Evolutionary conservation across 768 basidiomycete genomes (phyloP), one percentile per base, ranked within the genome.

Genomic region (Leccinellum rugosiceps): DNA sequence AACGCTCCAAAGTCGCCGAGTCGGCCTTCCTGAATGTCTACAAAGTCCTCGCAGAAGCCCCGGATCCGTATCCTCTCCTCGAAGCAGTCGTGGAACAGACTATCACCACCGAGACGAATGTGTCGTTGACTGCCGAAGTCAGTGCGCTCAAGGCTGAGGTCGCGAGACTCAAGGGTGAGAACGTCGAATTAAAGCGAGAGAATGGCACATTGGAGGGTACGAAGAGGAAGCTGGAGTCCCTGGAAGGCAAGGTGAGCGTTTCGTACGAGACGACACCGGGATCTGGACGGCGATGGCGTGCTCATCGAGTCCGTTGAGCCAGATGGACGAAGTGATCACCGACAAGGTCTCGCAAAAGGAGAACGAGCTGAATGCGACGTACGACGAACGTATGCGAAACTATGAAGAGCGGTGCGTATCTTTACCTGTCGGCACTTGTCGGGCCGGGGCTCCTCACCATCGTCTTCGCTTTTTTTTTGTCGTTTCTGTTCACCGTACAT

Each of bases 41-140:
- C 80, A 98, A 98, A 70, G 84, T 96, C 21, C 75, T 99, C 8
- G 94, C 96, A 0, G 97, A 99, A 67, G 96, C 92, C 3, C 97
- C 96, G 0, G 97, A 99, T 71, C 97, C 97, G 15, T 97, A 96
- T 70, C 97, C 97, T 9, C 79, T 98, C 7, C 84, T 99, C 14
- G 96, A 99, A 67, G 92, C 87, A 13, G 95, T 94, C 11, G 91
- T 98, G 30, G 96, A 98, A 66, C 97, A 98, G 78, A 87, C 95
- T 2, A 91, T 95, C 46, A 92, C 91, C 66, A 86, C 62, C 86
- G 28, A 68, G 25, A 52, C 63, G 41, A 69, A 69, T 23, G 58
- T 51, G 17, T 57, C 52, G 14, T 53, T 69, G 55, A 70, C 57
- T 30, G 83, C 90, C 1, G 94, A 98, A 69, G 88, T 91, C 9